A percentile compares a stretch with the other conserved stretches of the same genome.
These are phyloP conservation scores for Apiospora arundinis DNA, from an alignment of 2,329 filamentous ascomycete genomes.

Conservation along the genomic window DNA sequence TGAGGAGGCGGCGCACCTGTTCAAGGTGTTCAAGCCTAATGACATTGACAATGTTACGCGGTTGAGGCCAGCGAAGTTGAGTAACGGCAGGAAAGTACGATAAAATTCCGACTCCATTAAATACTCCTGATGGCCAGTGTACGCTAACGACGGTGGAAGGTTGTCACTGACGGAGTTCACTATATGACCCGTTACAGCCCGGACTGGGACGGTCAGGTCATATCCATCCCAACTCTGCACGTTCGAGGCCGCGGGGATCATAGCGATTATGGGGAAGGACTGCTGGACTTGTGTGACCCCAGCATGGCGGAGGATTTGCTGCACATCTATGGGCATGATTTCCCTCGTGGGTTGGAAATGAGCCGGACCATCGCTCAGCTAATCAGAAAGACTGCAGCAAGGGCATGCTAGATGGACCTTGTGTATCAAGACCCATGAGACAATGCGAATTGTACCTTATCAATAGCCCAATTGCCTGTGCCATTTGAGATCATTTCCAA, in stretches of 20 bases:
- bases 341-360: slow-evolving; percentile 7
- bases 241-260: slow-evolving; percentile 8
- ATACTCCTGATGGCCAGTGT: no score
- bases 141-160: not conserved
- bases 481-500: no score
- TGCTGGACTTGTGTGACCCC: slow-evolving; percentile 7
- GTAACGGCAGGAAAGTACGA: not conserved
- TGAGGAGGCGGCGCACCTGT: slow-evolving; percentile 16
- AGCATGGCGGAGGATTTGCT: not conserved
- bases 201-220: slow-evolving; percentile 17
- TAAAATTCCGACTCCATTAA: no score
- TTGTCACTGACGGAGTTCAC: not conserved
- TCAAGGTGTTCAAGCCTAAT: slow-evolving; percentile 20
- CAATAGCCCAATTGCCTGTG: no score
- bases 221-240: slow-evolving; percentile 13
- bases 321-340: slow-evolving; percentile 21
- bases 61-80: slow-evolving; percentile 3
- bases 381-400: slow-evolving; percentile 18
- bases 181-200: slow-evolving; percentile 21
- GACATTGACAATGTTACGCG: slow-evolving; percentile 9
- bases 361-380: slow-evolving; percentile 18
- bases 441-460: no score
- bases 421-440: no score
- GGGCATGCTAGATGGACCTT: not conserved
- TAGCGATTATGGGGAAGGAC: slow-evolving; percentile 16